phyloP scores from a whole-genome alignment of 2,329 filamentous ascomycete species.

The Fusarium napiforme region DNA sequence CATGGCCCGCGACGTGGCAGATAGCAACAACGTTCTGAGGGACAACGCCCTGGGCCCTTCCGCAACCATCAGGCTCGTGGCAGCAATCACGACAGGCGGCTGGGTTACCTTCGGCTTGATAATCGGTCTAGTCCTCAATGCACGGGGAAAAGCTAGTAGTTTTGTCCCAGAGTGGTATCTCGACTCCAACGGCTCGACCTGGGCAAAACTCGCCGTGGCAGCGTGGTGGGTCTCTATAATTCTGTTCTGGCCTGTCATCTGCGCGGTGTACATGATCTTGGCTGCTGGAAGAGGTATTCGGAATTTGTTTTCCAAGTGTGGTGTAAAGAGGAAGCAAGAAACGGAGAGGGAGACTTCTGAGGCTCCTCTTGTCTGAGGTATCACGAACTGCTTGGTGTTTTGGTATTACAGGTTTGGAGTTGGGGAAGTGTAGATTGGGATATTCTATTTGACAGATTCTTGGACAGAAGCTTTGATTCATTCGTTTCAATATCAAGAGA shows the following conservation, averaged over 20 bases:
- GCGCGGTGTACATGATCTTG: slow-evolving; percentile 75
- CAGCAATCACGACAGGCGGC: slow-evolving; percentile 42
- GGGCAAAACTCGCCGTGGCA: slow-evolving; percentile 38
- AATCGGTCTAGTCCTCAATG: slow-evolving; percentile 48
- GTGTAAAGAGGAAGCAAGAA: slow-evolving; percentile 49
- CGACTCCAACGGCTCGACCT: slow-evolving; percentile 35
- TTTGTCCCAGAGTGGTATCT: slow-evolving; percentile 52
- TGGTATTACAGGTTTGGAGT: background rate
- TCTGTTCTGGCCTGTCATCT: slow-evolving; percentile 66
- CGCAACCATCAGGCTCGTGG: slow-evolving; percentile 39
- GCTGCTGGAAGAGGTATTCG: slow-evolving; percentile 58
- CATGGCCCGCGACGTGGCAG: background rate
- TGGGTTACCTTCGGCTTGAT: slow-evolving; percentile 49
- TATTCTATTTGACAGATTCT: slow-evolving; percentile 2
- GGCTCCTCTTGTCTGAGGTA: slow-evolving; percentile 2
- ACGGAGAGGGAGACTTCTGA: background rate
- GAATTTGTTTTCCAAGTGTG: slow-evolving; percentile 58
- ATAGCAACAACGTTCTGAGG: slow-evolving; percentile 13
- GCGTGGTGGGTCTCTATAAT: slow-evolving; percentile 47
- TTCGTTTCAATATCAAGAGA: slow-evolving; percentile 9
- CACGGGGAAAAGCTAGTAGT: slow-evolving; percentile 42
- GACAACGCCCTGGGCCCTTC: slow-evolving; percentile 3
- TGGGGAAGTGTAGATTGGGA: background rate
- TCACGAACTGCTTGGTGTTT: slow-evolving; percentile 3
- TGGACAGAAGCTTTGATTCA: slow-evolving; percentile 7